Evolutionary conservation across 352 stramenopile species (phyloP).

Genomic region (Phytophthora quininea): DNA sequence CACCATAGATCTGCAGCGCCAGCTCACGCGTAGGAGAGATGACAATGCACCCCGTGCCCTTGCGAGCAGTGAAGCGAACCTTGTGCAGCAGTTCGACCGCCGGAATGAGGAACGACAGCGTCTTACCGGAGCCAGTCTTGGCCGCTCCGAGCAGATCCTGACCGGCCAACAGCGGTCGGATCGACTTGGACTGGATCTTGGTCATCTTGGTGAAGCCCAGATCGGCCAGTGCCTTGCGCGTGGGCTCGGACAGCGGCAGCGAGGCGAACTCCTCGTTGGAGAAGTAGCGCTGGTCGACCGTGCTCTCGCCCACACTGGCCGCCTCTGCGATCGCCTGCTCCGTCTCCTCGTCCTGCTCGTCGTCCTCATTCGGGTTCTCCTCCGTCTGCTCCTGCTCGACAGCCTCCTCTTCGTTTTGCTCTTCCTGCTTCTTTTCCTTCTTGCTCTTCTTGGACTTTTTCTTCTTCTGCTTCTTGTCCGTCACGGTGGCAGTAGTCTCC

Average conservation of each 20-base stretch:
- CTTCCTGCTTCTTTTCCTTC: conserved; percentile 43
- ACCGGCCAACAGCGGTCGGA: conserved; percentile 94
- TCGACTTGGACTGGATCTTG: conserved; percentile 97
- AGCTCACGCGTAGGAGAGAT: conserved; percentile 98
- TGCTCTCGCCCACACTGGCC: conserved; percentile 36
- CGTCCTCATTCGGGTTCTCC: conserved; percentile 31
- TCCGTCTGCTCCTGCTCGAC: conserved; percentile 37
- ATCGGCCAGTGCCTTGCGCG: conserved; percentile 85
- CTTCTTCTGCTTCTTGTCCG: conserved; percentile 38
- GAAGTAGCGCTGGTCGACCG: conserved; percentile 86
- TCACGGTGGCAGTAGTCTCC: not conserved
- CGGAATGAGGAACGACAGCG: conserved; percentile 98
- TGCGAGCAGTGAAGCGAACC: conserved; percentile 95
- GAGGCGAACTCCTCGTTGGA: conserved; percentile 89
- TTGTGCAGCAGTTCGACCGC: conserved; percentile 97
- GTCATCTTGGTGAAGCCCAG: conserved; percentile 97
- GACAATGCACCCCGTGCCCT: conserved; percentile 97
- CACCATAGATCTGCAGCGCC: conserved; percentile 98
- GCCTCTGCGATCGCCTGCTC: conserved; percentile 63
- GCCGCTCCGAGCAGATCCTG: conserved; percentile 97
- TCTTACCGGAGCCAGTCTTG: conserved; percentile 99
- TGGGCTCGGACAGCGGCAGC: conserved; percentile 92
- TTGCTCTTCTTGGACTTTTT: conserved; percentile 24
- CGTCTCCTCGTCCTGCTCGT: conserved; percentile 65
- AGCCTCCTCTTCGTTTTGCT: conserved; percentile 22